Percentiles rank a stretch among this genome's conserved stretches.
Conservation (phyloP, 257 asterid species). For the Fraxinus pennsylvanica region DNA sequence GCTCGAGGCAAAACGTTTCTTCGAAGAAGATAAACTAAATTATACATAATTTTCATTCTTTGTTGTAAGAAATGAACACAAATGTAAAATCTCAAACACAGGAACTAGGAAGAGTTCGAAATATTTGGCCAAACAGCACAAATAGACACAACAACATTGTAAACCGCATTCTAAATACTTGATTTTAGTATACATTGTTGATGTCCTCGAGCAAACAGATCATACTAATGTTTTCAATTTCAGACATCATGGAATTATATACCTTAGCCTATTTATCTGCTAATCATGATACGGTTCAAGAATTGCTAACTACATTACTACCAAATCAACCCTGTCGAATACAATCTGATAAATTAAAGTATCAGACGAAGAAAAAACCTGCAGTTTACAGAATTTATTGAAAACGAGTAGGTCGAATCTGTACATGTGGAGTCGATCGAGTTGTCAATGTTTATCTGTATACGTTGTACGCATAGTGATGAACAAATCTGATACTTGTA, state of each 20-base stretch:
- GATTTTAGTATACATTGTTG: not conserved
- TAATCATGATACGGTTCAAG: not conserved
- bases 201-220: not conserved
- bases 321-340: too few relatives aligned
- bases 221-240: too few relatives aligned
- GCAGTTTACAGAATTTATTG: too few relatives aligned
- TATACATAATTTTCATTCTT: too few relatives aligned
- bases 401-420: too few relatives aligned
- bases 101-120: too few relatives aligned
- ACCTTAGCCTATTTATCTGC: not conserved
- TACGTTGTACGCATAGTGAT: not conserved
- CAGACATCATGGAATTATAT: not conserved
- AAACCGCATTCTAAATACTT: not conserved
- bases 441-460: not conserved
- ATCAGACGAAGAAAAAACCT: not conserved
- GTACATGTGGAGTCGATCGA: not conserved
- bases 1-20: conserved; percentile 55
- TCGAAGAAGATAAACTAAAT: conserved; percentile 21
- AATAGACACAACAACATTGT: not conserved
- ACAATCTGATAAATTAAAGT: not conserved
- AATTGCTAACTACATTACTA: not conserved
- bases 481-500: not conserved
- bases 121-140: too few relatives aligned
- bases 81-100: too few relatives aligned
- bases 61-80: too few relatives aligned